Evolutionary conservation across 1,284 basidiomycete species (phyloP), one percentile per base, ranked within the genome.

Genomic region (Ustanciosporium gigantosporum): DNA sequence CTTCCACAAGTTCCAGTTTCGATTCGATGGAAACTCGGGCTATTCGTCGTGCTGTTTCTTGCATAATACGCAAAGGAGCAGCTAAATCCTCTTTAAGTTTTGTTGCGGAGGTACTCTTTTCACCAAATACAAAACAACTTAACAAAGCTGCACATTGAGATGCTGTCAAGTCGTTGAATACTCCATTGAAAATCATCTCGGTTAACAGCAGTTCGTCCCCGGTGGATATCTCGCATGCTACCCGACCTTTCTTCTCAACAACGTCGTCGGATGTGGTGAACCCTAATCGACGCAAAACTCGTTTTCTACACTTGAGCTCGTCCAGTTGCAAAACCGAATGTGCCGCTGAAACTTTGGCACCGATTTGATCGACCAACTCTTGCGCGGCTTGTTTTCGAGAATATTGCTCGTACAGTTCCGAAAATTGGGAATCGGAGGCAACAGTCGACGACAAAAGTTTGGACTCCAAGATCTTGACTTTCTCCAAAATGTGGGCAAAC

Each of bases 161-260:
- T 0, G 95, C 93, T 0, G 84, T 82, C 31, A 98, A 80, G 3
- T 88, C 79, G 74, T 96, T 96, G 83, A 99, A 98, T 3, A 87
- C 88, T 44, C 94, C 94, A 66, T 95, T 92, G 82, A 99, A 98
- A 65, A 98, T 89, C 77, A 99, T 84, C 79, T 99, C 95, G 0
- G 95, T 98, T 55, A 99, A 82, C 23, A 99, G 82, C 38, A 99
- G 80, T 80, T 99, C 95, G 75, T 99, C 95, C 13, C 95, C 95
- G 1, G 93, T 89, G 70, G 88, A 91, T 78, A 99, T 97, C 81
- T 99, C 95, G 79, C 95, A 99, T 15, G 95, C 95, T 0, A 98
- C 95, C 34, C 95, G 84, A 1, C 95, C 95, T 80, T 99, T 99
- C 83, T 94, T 88, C 77, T 97, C 93, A 13, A 97, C 91, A 43